Conservation (phyloP, 495 filamentous ascomycete genomes). For the Hypoxylon fragiforme region DNA sequence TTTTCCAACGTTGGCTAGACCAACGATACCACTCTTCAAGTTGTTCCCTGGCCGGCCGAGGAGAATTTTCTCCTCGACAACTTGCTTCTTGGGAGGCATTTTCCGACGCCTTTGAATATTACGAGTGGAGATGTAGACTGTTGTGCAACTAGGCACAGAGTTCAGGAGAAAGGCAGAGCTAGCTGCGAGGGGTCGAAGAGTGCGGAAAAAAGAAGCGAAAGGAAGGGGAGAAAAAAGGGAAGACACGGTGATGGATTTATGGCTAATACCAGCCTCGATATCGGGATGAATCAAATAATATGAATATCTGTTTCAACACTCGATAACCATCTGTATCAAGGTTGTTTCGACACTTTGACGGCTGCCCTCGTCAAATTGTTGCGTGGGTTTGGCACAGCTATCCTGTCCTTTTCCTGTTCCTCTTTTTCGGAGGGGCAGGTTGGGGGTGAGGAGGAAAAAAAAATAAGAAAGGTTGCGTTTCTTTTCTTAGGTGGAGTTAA, state of each 20-base stretch:
- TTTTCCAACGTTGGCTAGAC: conserved; percentile 98
- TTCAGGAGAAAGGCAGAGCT: conserved; percentile 56
- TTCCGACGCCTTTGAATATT: conserved; percentile 55
- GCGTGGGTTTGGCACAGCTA: conserved; percentile 28
- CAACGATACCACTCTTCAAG: conserved; percentile 99
- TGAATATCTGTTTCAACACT: conserved; percentile 18
- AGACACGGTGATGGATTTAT: conserved; percentile 49
- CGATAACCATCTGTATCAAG: conserved; percentile 15
- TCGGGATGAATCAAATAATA: conserved; percentile 26
- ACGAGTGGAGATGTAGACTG: conserved; percentile 51
- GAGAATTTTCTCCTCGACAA: conserved; percentile 75
- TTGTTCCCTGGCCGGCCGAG: conserved; percentile 97
- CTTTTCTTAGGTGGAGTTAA: conserved; percentile 30
- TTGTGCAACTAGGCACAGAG: conserved; percentile 49
- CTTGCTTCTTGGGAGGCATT: conserved; percentile 79
- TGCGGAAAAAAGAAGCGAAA: conserved; percentile 59
- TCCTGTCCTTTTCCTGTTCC: conserved; percentile 27
- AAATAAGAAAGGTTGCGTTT: conserved; percentile 26
- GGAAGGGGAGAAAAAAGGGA: conserved; percentile 46
- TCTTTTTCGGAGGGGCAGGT: conserved; percentile 15
- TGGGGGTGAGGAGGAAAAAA: conserved; percentile 20
- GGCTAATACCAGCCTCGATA: conserved; percentile 36
- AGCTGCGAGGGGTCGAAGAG: conserved; percentile 61
- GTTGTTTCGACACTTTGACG: conserved; percentile 21
- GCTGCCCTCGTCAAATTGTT: conserved; percentile 26